Percentiles rank a stretch among this genome's conserved stretches.
phyloP scores from a whole-genome alignment of 257 asterid species.

The Penstemon barbatus region DNA sequence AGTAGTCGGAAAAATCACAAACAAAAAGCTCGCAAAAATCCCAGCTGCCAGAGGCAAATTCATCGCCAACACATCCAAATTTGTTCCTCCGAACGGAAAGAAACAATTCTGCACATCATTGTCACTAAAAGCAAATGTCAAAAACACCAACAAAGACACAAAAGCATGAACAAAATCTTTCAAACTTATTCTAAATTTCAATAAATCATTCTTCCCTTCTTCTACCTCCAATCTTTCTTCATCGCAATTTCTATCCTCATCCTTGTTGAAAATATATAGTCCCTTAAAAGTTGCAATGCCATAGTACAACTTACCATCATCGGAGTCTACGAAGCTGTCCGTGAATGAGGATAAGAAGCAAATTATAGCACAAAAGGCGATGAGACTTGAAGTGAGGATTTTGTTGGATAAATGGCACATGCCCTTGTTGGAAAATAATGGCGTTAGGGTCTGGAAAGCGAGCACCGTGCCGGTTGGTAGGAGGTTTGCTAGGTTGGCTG shows the following conservation, averaged over 20 bases:
- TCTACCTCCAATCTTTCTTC: background rate
- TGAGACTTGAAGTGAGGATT: constrained; percentile 37
- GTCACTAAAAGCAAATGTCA: constrained; percentile 54
- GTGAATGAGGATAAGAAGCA: constrained; percentile 63
- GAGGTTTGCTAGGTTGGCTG: constrained; percentile 66
- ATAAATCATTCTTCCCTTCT: constrained; percentile 23
- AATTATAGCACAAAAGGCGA: constrained; percentile 37
- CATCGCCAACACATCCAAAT: constrained; percentile 47
- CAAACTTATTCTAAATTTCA: constrained; percentile 36
- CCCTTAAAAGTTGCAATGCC: constrained; percentile 62
- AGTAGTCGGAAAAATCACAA: constrained; percentile 54
- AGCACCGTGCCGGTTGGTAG: constrained; percentile 72
- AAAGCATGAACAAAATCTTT: constrained; percentile 55
- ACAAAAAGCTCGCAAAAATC: constrained; percentile 52
- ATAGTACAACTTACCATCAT: constrained; percentile 41
- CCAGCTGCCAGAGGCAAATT: constrained; percentile 63
- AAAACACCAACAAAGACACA: constrained; percentile 50
- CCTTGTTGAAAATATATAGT: constrained; percentile 40
- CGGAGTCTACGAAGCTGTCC: constrained; percentile 43
- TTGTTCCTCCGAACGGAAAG: constrained; percentile 36
- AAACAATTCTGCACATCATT: constrained; percentile 52
- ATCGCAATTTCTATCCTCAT: background rate
- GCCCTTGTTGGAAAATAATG: constrained; percentile 62
- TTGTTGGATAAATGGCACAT: constrained; percentile 43
- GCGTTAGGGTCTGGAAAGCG: constrained; percentile 52